phyloP scores from a whole-genome alignment of 2,329 filamentous ascomycete species.

The Gnomoniopsis smithogilvyi region DNA sequence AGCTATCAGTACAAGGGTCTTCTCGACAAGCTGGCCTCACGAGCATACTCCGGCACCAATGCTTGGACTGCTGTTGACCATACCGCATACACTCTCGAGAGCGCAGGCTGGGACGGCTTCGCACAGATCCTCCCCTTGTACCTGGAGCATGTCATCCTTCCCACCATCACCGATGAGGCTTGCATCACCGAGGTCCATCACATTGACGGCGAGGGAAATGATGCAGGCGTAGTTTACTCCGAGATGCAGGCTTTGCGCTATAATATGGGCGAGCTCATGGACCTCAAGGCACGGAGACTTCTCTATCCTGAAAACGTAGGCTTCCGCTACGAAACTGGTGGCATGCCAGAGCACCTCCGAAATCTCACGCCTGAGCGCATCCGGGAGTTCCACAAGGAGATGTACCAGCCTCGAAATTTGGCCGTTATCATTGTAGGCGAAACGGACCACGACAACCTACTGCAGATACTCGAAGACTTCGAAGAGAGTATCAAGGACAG shows the following conservation, averaged over 20 bases:
- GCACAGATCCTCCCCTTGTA: slow-evolving; percentile 93
- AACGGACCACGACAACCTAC: slow-evolving; percentile 75
- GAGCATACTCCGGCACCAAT: slow-evolving; percentile 92
- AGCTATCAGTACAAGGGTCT: slow-evolving; percentile 94
- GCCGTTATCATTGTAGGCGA: slow-evolving; percentile 91
- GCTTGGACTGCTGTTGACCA: slow-evolving; percentile 97
- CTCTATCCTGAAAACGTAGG: slow-evolving; percentile 87
- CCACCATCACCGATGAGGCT: slow-evolving; percentile 86
- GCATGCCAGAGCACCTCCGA: slow-evolving; percentile 88
- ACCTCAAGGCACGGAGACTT: slow-evolving; percentile 73
- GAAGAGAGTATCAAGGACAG: slow-evolving; percentile 82
- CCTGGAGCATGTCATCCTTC: slow-evolving; percentile 87
- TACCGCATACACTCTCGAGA: slow-evolving; percentile 92
- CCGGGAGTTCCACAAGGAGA: slow-evolving; percentile 88
- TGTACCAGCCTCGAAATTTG: slow-evolving; percentile 97
- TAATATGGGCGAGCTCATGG: slow-evolving; percentile 79
- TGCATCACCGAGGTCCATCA: slow-evolving; percentile 97
- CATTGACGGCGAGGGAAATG: slow-evolving; percentile 86
- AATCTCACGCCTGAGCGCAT: slow-evolving; percentile 86
- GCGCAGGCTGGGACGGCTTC: slow-evolving; percentile 96
- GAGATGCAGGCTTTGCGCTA: slow-evolving; percentile 98
- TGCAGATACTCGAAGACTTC: slow-evolving; percentile 81
- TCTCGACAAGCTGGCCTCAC: slow-evolving; percentile 87
- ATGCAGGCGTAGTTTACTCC: slow-evolving; percentile 96
- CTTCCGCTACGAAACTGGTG: slow-evolving; percentile 97